A percentile compares a stretch with the other conserved stretches of the same genome.
phyloP scores from a whole-genome alignment of 257 asterid genomes.

The Anisodus acutangulus region DNA sequence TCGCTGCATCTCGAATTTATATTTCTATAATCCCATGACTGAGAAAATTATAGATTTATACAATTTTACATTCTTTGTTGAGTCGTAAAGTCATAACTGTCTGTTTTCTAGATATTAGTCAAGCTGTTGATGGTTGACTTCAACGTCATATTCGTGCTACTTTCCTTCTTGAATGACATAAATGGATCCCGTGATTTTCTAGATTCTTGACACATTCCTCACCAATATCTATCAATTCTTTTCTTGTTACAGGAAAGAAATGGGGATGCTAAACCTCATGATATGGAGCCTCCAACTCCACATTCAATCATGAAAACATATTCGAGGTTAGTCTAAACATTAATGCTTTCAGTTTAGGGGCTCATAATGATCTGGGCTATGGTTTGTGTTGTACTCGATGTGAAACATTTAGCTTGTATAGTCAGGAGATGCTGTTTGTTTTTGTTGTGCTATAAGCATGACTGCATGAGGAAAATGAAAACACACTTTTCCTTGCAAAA shows the following conservation, averaged over 20 bases:
- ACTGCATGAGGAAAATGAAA: slow-evolving; percentile 2
- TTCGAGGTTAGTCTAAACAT: slow-evolving; percentile 64
- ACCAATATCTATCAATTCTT: slow-evolving; percentile 8
- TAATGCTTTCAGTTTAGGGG: background rate
- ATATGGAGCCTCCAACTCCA: slow-evolving; percentile 78
- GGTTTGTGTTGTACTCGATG: slow-evolving; percentile 15
- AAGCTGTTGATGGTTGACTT: slow-evolving; percentile 5
- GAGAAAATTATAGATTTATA: background rate
- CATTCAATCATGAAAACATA: slow-evolving; percentile 64
- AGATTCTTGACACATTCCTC: background rate
- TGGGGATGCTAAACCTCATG: slow-evolving; percentile 72
- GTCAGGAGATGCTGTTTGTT: background rate
- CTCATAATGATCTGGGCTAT: background rate
- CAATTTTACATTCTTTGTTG: background rate
- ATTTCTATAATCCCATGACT: background rate
- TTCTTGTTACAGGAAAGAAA: slow-evolving; percentile 68
- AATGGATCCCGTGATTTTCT: background rate
- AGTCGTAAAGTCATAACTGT: slow-evolving; percentile 1
- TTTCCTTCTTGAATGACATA: background rate
- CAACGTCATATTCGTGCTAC: background rate
- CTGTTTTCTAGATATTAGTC: background rate
- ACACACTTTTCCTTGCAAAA: background rate
- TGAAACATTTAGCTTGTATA: background rate
- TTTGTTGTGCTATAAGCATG: background rate
- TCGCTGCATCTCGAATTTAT: background rate